A percentile compares a stretch with the other conserved stretches of the same genome.
These are phyloP conservation scores for Russula earlei DNA, from an alignment of 768 basidiomycete genomes.

Conservation along the genomic window DNA sequence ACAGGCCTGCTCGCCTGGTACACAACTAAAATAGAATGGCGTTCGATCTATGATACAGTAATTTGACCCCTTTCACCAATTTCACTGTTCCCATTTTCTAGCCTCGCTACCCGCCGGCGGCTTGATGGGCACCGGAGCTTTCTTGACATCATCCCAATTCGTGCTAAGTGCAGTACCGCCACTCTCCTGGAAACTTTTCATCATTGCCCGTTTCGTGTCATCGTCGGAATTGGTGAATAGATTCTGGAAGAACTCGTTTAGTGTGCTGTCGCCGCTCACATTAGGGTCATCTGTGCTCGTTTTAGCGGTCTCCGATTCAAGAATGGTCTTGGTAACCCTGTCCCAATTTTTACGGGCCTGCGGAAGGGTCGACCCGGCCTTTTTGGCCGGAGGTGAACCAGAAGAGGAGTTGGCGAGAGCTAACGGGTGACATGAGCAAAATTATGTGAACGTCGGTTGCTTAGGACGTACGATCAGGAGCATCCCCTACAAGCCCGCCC, in stretches of 20 bases:
- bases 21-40: not conserved
- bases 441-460: not conserved
- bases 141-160: constrained; percentile 85
- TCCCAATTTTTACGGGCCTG: constrained; percentile 83
- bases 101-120: constrained; percentile 80
- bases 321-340: constrained; percentile 58
- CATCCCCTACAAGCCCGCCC: constrained; percentile 66
- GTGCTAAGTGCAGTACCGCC: constrained; percentile 94
- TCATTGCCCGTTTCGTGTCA: constrained; percentile 88
- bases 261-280: constrained; percentile 75
- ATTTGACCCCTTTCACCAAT: not conserved
- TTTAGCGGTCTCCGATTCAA: constrained; percentile 59
- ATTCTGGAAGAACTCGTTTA: constrained; percentile 87
- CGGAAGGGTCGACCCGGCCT: constrained; percentile 27
- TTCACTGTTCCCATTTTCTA: constrained; percentile 54
- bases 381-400: constrained; percentile 25
- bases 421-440: constrained; percentile 15
- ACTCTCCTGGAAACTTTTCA: constrained; percentile 94
- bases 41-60: constrained; percentile 1
- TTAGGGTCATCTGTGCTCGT: constrained; percentile 74
- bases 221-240: constrained; percentile 87
- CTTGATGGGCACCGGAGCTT: constrained; percentile 60
- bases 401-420: constrained; percentile 24
- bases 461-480: constrained; percentile 55
- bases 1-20: not conserved